Base-by-base conservation (phyloP, 495 filamentous ascomycete species). In the Terfezia claveryi region DNA sequence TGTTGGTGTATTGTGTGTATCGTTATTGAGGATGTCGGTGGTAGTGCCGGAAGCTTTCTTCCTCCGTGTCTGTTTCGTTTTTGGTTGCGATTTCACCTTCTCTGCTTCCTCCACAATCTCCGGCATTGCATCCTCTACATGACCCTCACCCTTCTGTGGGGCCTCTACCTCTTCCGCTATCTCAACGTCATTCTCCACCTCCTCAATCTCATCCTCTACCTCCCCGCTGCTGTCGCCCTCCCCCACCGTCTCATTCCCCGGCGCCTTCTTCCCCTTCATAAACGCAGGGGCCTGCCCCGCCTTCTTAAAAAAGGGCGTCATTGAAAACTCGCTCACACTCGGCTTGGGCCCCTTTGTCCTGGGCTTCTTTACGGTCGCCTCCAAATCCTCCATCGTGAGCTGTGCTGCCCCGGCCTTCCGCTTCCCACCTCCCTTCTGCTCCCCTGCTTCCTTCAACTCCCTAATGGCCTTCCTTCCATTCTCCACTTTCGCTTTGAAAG, bases 391-490 rank as follows among this genome's bases (percentile, higher is more conserved):
- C 50, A 64, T 63, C 3, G 64, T 54, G 4, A 63, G 55, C 0
- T 54, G 54, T 12, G 57, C 62, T 9, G 54, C 51, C 57, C 54
- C 52, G 4, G 50, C 50, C 11, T n/a, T 50, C 37, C 20, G 50
- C 52, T 37, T n/a, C 11, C 23, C 12, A 0, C 37, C 10, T 54
- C n/a, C 14, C 12, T 50, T 55, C 37, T 49, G 49, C 49, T 10
- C 16, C 23, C 4, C 17, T 8, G 16, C 23, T 8, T n/a, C 23
- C 54, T 55, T 55, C 20, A 77, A 80, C 54, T 91, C 86, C 56
- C 82, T 77, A 66, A 81, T 82, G 16, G 78, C 79, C 69, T 87
- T 91, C 50, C 91, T 85, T 3, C 93, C 85, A 0, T 79, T 77
- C 57, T 94, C 87, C 67, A 80, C 83, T 77, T 89, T 91, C 63